Base-by-base conservation (phyloP, 2,329 filamentous ascomycete genomes). In the Cytospora chrysosperma region DNA sequence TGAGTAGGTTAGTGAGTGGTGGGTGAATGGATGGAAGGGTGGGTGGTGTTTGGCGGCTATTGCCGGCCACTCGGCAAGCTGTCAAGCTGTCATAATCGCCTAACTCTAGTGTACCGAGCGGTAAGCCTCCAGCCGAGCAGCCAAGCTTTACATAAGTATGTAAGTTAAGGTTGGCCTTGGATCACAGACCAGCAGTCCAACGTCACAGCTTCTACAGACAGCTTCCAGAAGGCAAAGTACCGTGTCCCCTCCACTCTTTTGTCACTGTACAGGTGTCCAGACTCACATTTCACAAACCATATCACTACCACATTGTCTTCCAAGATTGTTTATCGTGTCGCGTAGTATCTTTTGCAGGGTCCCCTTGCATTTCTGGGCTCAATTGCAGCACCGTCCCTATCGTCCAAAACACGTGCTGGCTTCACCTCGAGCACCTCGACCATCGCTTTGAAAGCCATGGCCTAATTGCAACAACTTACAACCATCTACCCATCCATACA, bases 351-450 rank as follows among this genome's bases (percentile, higher is more conserved):
- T 47, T 47, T 47, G 43, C 43, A 12, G 43, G 13, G 27, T 47
- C 24, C 12, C 12, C 24, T 56, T 37, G 28, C 30, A 3, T 37
- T 37, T n/a, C 15, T n/a, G 24, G 19, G 19, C 4, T 26, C 34
- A 28, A 56, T 43, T 37, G 37, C 43, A n/a, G n/a, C n/a, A n/a
- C n/a, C n/a, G 19, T 21, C 4, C 19, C 26, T 21, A 51, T 53
- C 47, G 47, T 60, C 28, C 51, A 56, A 60, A 37, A 50, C 61
- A 26, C 24, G 26, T 24, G 56, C 52, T 63, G 19, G 43, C 61
- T 60, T 63, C 61, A 24, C 47, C 32, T 56, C 56, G 43, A 34
- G 30, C 37, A 19, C 52, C 47, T 26, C 26, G 28, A 17, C 40
- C 50, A 34, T 51, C 40, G 12, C 52, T 57, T 49, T 28, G 56